These are phyloP conservation scores for Trichoderma koningiopsis DNA, from an alignment of 2,329 filamentous ascomycete genomes.

Conservation along the genomic window DNA sequence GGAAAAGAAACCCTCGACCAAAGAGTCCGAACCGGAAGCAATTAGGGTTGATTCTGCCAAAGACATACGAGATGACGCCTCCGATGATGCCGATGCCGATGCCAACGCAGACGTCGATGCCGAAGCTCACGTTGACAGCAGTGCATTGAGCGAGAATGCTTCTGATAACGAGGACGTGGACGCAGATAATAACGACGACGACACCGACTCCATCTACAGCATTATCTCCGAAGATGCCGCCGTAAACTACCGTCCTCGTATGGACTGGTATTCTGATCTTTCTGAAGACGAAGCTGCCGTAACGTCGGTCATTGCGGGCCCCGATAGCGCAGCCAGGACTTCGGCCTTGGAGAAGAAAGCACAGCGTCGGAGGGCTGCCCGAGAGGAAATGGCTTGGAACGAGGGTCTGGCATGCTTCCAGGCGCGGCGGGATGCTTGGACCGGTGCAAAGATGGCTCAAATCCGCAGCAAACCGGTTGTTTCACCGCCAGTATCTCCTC, in stretches of 20 bases:
- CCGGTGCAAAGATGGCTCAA: conserved; percentile 67
- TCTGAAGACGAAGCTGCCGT: conserved; percentile 52
- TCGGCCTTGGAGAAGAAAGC: conserved; percentile 54
- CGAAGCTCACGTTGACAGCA: conserved; percentile 42
- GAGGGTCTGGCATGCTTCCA: conserved; percentile 79
- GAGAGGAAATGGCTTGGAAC: conserved; percentile 75
- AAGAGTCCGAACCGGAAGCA: conserved; percentile 4
- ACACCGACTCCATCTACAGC: conserved; percentile 57
- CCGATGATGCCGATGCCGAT: conserved; percentile 41
- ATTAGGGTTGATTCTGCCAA: conserved; percentile 15
- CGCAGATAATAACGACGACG: conserved; percentile 43
- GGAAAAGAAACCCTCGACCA: neutral
- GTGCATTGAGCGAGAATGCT: conserved; percentile 40
- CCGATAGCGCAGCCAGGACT: conserved; percentile 46
- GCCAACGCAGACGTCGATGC: conserved; percentile 38
- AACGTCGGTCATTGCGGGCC: conserved; percentile 50
- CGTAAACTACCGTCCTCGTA: conserved; percentile 51
- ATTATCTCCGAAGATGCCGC: conserved; percentile 57
- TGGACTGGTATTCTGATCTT: conserved; percentile 61
- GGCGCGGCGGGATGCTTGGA: conserved; percentile 80
- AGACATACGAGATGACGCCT: conserved; percentile 37
- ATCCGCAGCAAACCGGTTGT: conserved; percentile 51
- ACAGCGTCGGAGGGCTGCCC: conserved; percentile 57
- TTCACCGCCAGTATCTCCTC: conserved; percentile 47
- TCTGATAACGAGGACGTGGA: conserved; percentile 42